phyloP scores from a whole-genome alignment of 306 rosid genomes.

The Citrullus mucosospermus region DNA sequence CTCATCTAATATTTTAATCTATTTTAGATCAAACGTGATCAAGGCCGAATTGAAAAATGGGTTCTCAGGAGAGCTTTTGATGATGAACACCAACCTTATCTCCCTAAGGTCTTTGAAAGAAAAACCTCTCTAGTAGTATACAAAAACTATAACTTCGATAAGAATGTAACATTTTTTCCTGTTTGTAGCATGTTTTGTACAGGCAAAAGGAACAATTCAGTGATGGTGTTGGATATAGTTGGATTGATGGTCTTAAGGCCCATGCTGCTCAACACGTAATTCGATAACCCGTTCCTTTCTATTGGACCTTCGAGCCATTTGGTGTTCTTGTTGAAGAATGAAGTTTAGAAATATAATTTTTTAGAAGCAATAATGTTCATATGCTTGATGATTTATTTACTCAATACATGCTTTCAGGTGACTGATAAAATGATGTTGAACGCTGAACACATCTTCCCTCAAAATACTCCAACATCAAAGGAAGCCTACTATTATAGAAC shows the following conservation, averaged over 20 bases:
- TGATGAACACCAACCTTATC: constrained; percentile 76
- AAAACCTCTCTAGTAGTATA: neutral
- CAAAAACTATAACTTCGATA: neutral
- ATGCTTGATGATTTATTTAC: neutral
- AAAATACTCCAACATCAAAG: constrained; percentile 75
- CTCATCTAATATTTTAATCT: neutral
- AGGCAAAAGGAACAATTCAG: constrained; percentile 97
- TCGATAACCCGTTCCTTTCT: neutral
- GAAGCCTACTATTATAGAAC: constrained; percentile 91
- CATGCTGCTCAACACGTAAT: constrained; percentile 81
- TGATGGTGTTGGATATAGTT: constrained; percentile 94
- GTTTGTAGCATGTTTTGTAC: constrained; percentile 68
- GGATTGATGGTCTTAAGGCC: constrained; percentile 92
- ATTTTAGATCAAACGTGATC: constrained; percentile 54
- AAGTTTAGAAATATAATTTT: too few species aligned
- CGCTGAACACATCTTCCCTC: constrained; percentile 68
- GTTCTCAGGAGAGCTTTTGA: constrained; percentile 82
- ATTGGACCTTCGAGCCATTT: too few species aligned
- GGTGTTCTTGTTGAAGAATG: neutral
- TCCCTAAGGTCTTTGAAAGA: constrained; percentile 62
- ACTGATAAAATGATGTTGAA: constrained; percentile 73
- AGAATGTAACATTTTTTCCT: constrained; percentile 1
- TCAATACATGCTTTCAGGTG: constrained; percentile 30
- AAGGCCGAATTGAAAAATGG: constrained; percentile 88
- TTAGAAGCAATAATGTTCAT: too few species aligned